Evolutionary conservation across 805 yeast genomes (phyloP).

Genomic region (Vanderwaltozyma yarrowii): DNA sequence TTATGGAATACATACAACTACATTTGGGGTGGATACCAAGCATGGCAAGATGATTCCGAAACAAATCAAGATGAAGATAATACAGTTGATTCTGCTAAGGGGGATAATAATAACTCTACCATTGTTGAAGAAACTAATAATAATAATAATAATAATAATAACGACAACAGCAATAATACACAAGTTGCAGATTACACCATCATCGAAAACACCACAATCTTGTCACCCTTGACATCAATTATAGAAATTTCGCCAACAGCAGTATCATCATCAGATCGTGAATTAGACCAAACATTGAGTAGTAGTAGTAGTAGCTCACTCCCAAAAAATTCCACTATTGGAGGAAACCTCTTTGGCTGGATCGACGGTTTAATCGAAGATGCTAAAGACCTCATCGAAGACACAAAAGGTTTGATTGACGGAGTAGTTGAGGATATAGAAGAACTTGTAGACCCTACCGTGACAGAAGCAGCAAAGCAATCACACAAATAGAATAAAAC

Average conservation of each 20-base stretch:
- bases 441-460: background rate
- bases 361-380: conserved; percentile 10
- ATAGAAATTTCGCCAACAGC: no score
- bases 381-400: conserved; percentile 20
- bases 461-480: no score
- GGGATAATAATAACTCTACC: background rate
- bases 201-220: background rate
- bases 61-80: background rate
- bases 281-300: no score
- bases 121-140: conserved; percentile 7
- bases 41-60: conserved; percentile 4
- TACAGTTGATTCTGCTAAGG: background rate
- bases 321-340: conserved; percentile 3
- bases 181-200: background rate
- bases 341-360: conserved; percentile 4
- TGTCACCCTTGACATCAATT: no score
- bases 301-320: no score
- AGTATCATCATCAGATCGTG: no score
- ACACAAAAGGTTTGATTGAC: conserved; percentile 14
- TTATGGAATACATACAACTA: conserved; percentile 11
- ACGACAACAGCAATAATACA: background rate
- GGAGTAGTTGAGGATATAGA: conserved; percentile 15
- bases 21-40: conserved; percentile 16
- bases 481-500: no score
- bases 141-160: background rate